Base-by-base conservation (phyloP, 345 rosid genomes). In the Salix suchowensis region DNA sequence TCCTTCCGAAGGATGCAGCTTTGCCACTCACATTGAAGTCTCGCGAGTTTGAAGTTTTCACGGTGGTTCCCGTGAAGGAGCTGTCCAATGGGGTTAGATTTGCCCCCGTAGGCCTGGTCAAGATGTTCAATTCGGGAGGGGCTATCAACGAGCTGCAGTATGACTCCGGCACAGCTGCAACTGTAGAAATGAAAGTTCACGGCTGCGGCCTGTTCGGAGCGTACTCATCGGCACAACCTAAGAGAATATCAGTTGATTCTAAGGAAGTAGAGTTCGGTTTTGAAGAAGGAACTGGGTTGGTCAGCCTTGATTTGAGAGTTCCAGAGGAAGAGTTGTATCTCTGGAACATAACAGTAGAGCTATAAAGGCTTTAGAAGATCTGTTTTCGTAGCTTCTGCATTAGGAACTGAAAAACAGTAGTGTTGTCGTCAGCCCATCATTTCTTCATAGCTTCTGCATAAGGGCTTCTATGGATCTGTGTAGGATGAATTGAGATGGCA, bases 121-220 rank as follows among this genome's bases (percentile, higher is more conserved):
- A 87, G 84, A 89, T 88, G 91, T 87, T 88, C 86, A 89, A 87
- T 61, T 84, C 90, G 12, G 89, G 93, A 26, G 93, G 90, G 66
- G 94, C 90, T 36, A 80, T 88, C 71, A 82, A 81, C 78, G 87
- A 79, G 62, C 44, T 86, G 76, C 80, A 71, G 26, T 84, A 87
- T 70, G 84, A 85, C 46, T 50, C 81, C 2, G 74, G 71, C 26
- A 32, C 39, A 23, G 55, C 58, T 13, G 40, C 82, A 67, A 69
- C 60, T 19, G 81, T 82, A 1, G 30, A 39, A 62, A 67, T 88
- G 75, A 87, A 83, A 77, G 86, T 81, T 67, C 80, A 83, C 0
- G 90, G 94, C 4, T 85, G 86, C 26, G 94, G 89, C 67, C 15
- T 67, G 5, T 84, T 88, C 5, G 91, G 88, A 62, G 87, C 88